Base-by-base conservation (phyloP, 1,139 yeast genomes). In the Sugiyamaella japonica region DNA sequence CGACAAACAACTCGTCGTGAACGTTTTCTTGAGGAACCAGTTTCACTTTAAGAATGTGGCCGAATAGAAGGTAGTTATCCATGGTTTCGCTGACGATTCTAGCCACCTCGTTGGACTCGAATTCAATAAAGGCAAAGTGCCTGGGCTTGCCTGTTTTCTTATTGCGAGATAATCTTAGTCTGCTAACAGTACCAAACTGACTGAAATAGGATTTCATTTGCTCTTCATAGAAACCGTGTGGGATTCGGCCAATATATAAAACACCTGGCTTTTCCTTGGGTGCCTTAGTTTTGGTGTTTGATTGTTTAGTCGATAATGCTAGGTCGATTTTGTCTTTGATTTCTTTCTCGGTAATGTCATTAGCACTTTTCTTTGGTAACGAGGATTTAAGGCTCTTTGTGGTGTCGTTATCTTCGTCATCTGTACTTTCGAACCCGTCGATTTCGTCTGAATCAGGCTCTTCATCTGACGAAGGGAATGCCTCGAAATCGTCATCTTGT, bases 61-160 rank as follows among this genome's bases (percentile, higher is more conserved):
- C 96, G 73, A 88, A 85, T 55, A 93, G 73, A 61, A 93, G 79
- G 68, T 93, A 93, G 73, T 93, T 93, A 74, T 93, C 85, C 99
- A 93, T 93, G 51, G 98, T 84, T 64, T 93, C 98, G 59, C 87
- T 87, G 1, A 97, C 99, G 58, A 90, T 78, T 62, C 83, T 80
- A 50, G 98, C 98, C 57, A 88, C 95, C 49, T 84, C 88, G 39
- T 73, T 69, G 57, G 83, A 79, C 50, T 79, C 82, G 66, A 93
- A 93, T 73, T 91, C 97, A 53, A 93, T 76, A 70, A 89, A 93
- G 10, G 91, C 99, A 71, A 85, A 95, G 72, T 91, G 98, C 74
- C 90, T 91, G 17, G 97, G 85, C 59, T 85, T 83, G 47, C 99
- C 99, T 2, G 96, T 85, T 70, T 85, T 87, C 70, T 87, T 90